Conservation (phyloP, 2,329 filamentous ascomycete species). For the Shiraia sp. region DNA sequence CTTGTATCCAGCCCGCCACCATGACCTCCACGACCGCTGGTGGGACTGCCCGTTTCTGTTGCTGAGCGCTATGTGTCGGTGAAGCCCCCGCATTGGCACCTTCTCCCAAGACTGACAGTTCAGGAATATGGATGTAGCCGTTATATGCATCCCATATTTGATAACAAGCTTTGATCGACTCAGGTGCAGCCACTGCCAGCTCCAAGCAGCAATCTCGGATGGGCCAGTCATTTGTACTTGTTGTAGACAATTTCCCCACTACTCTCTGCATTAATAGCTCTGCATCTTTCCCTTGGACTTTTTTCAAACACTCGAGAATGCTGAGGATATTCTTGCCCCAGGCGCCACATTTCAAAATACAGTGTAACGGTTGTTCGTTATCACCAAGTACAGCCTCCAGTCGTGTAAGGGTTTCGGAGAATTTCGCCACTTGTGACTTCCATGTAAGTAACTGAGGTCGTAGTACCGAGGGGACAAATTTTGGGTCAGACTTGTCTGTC, state of each 20-base stretch:
- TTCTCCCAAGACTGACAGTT: not conserved
- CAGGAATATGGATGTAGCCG: constrained; percentile 16
- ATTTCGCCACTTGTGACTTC: constrained; percentile 6
- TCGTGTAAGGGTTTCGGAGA: constrained; percentile 13
- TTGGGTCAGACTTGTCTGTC: not conserved
- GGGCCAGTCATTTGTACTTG: constrained; percentile 12
- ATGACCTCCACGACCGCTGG: constrained; percentile 25
- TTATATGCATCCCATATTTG: constrained; percentile 26
- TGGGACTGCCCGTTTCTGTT: constrained; percentile 10
- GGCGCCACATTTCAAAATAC: constrained; percentile 17
- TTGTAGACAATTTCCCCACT: constrained; percentile 11
- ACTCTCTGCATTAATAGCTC: constrained; percentile 28
- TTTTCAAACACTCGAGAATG: constrained; percentile 20
- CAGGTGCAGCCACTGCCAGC: constrained; percentile 13
- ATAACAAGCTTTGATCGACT: constrained; percentile 23
- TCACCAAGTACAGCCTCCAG: constrained; percentile 18
- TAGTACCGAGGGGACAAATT: constrained; percentile 3
- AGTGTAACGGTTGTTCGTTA: constrained; percentile 10
- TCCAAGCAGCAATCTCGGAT: constrained; percentile 16
- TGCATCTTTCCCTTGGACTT: constrained; percentile 7
- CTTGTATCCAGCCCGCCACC: constrained; percentile 30
- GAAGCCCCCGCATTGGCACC: not conserved
- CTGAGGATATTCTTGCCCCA: constrained; percentile 11
- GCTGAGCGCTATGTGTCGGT: not conserved
- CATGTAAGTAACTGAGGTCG: constrained; percentile 5